Percentiles rank a stretch among this genome's conserved stretches.
phyloP scores from a whole-genome alignment of 2,329 filamentous ascomycete species.

The Verticillium nonalfalfae region DNA sequence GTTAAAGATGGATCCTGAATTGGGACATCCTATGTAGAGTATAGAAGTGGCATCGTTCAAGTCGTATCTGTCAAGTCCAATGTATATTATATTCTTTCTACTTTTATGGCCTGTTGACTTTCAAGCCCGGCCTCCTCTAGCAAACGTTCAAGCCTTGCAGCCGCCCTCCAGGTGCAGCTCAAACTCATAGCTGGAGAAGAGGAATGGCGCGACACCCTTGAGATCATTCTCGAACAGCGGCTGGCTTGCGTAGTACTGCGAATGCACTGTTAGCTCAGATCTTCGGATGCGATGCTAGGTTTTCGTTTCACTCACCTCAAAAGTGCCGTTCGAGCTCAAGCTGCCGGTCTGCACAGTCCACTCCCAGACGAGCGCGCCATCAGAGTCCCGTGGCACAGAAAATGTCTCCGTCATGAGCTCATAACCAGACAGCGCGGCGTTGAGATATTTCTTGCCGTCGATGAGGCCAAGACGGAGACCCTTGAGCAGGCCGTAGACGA shows the following conservation, averaged over 20 bases:
- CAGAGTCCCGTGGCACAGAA: constrained; percentile 32
- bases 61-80: no score
- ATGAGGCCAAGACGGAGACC: constrained; percentile 26
- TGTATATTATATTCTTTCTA: no score
- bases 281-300: neutral
- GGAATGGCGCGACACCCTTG: constrained; percentile 16
- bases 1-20: no score
- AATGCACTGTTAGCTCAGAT: neutral
- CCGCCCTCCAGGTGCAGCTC: constrained; percentile 8
- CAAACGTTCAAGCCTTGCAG: neutral
- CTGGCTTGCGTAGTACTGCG: constrained; percentile 16
- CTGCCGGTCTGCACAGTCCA: constrained; percentile 27
- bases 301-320: constrained; percentile 28
- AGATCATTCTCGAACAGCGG: constrained; percentile 17
- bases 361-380: constrained; percentile 33
- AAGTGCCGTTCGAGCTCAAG: constrained; percentile 24
- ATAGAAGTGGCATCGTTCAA: no score
- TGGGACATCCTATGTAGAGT: no score
- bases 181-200: constrained; percentile 17
- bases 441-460: constrained; percentile 20
- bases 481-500: constrained; percentile 28
- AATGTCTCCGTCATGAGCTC: constrained; percentile 35
- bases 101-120: no score
- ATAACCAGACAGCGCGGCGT: constrained; percentile 35
- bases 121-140: neutral